These are phyloP conservation scores for Kluyveromyces starmeri DNA, from an alignment of 805 yeast genomes.

Conservation along the genomic window DNA sequence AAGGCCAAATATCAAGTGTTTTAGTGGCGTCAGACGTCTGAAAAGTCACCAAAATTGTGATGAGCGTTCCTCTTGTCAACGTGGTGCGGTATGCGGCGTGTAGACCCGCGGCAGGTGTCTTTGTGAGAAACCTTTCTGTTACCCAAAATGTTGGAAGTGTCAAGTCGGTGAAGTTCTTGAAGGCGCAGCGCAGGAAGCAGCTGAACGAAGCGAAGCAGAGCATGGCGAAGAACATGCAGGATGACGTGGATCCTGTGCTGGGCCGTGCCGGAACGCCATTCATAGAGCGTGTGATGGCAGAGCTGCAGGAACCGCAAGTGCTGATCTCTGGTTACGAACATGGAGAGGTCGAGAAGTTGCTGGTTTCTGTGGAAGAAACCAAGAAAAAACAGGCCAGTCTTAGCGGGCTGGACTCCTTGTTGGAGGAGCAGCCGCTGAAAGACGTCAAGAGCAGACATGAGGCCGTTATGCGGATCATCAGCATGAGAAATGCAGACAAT, in stretches of 20 bases:
- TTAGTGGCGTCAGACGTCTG: too few relatives aligned
- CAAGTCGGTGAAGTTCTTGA: conserved; percentile 26
- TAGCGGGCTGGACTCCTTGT: conserved; percentile 19
- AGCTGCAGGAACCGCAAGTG: conserved; percentile 55
- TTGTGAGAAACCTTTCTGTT: conserved; percentile 10
- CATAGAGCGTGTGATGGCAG: conserved; percentile 55
- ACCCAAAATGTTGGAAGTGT: conserved; percentile 10
- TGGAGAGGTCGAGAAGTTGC: conserved; percentile 62
- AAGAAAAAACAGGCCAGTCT: conserved; percentile 20
- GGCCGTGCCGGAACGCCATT: conserved; percentile 65
- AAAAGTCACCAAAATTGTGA: too few relatives aligned
- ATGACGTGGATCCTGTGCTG: conserved; percentile 71
- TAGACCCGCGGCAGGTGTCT: too few relatives aligned
- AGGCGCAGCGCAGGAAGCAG: conserved; percentile 28
- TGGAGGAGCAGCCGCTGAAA: conserved; percentile 15
- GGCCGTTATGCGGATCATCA: conserved; percentile 61
- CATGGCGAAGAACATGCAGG: conserved; percentile 20
- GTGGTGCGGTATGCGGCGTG: too few relatives aligned
- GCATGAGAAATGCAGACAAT: conserved; percentile 60
- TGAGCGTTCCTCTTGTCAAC: too few relatives aligned
- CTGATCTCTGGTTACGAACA: conserved; percentile 51
- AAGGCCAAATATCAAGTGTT: too few relatives aligned
- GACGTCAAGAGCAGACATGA: conserved; percentile 54
- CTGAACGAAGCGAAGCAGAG: conserved; percentile 30
- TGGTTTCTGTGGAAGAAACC: conserved; percentile 45